A percentile compares a stretch with the other conserved stretches of the same genome.
These are phyloP conservation scores for Colletotrichum sidae DNA, from an alignment of 2,329 filamentous ascomycete genomes.

Conservation along the genomic window DNA sequence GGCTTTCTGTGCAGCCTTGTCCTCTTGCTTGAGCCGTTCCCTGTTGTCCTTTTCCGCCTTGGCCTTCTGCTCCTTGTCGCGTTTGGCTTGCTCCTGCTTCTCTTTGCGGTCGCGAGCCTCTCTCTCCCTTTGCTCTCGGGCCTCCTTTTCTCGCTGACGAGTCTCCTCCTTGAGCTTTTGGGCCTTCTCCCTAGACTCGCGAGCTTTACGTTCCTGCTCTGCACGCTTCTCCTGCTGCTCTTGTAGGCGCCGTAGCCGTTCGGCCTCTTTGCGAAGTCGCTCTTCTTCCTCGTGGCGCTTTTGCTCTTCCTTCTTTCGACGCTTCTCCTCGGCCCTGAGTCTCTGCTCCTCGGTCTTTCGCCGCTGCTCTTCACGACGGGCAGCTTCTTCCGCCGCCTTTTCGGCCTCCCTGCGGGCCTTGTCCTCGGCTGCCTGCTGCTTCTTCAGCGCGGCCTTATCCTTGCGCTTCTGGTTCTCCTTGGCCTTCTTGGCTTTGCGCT, in stretches of 20 bases:
- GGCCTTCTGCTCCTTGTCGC: conserved; percentile 62
- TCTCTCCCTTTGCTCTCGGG: conserved; percentile 74
- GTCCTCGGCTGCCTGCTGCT: conserved; percentile 89
- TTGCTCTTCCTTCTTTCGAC: conserved; percentile 90
- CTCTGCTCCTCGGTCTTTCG: conserved; percentile 84
- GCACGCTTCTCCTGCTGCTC: conserved; percentile 89
- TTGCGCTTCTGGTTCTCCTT: conserved; percentile 96
- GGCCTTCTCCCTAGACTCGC: conserved; percentile 70
- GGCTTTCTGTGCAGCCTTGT: conserved; percentile 52
- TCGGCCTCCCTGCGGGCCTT: conserved; percentile 89
- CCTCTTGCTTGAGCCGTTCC: conserved; percentile 42
- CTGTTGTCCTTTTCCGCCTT: conserved; percentile 22
- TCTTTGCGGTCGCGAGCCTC: conserved; percentile 69
- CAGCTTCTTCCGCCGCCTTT: conserved; percentile 87
- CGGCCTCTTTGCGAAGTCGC: conserved; percentile 83
- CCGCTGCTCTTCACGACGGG: conserved; percentile 79
- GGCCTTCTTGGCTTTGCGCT: conserved; percentile 91
- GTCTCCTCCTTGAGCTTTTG: conserved; percentile 89
- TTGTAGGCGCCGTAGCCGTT: conserved; percentile 80
- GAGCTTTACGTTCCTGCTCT: conserved; percentile 85
- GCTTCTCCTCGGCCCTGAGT: conserved; percentile 87
- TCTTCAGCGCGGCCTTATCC: conserved; percentile 91
- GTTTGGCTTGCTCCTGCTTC: conserved; percentile 69
- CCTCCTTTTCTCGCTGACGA: conserved; percentile 82
- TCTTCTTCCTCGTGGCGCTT: conserved; percentile 93